Percentiles rank a stretch among this genome's conserved stretches.
Evolutionary conservation across 768 basidiomycete genomes (phyloP).

Genomic region (Dioszegia aurantiaca): DNA sequence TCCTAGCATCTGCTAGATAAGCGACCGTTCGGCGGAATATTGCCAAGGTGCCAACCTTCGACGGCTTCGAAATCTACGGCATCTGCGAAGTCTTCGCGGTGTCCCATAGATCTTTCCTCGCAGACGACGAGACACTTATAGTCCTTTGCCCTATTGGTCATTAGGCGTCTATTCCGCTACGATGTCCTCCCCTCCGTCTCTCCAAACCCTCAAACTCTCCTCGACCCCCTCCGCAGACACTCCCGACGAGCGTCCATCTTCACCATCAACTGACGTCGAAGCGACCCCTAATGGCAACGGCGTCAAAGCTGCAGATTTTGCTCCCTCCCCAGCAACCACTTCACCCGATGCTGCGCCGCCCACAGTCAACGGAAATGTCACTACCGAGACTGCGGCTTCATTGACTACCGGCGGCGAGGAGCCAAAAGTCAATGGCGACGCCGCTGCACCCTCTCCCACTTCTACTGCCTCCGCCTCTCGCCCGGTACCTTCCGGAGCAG

Average conservation of each 20-base stretch:
- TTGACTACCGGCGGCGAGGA: background rate
- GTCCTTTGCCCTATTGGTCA: background rate
- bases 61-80: no score
- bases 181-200: conserved; percentile 15
- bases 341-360: background rate
- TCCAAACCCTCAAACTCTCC: conserved; percentile 12
- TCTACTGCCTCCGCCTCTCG: conserved; percentile 1
- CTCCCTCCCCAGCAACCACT: background rate
- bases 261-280: background rate
- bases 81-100: no score
- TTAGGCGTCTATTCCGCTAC: background rate
- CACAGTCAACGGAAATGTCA: background rate
- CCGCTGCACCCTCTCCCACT: conserved; percentile 16
- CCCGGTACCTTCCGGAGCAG: conserved; percentile 16
- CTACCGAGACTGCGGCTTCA: background rate
- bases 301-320: background rate
- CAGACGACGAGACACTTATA: no score
- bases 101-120: no score
- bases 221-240: background rate
- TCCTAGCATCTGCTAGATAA: no score
- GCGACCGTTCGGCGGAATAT: no score
- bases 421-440: background rate
- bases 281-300: conserved; percentile 8
- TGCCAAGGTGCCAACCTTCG: no score
- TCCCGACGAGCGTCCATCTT: conserved; percentile 12